Base-by-base conservation (phyloP, 345 rosid species). In the Erysimum cheiranthoides region DNA sequence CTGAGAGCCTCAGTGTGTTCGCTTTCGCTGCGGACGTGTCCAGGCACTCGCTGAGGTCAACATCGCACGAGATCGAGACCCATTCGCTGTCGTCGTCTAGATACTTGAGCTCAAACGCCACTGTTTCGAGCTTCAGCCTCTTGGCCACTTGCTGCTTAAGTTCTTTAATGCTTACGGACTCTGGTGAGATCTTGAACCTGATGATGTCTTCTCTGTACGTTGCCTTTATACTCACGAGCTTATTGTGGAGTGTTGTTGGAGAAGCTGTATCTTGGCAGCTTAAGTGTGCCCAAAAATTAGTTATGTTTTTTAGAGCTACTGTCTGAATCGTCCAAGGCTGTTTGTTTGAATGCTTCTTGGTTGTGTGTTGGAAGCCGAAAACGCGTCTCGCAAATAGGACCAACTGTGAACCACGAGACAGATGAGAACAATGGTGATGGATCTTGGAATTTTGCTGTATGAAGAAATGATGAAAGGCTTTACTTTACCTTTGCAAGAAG, bases 401-500 rank as follows among this genome's bases (percentile, higher is more conserved):
- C 25, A 61, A 71, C 80, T 77, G 71, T 70, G 54, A 46, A 49
- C 17, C 43, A n/a, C n/a, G n/a, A n/a, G n/a, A n/a, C n/a, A n/a
- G n/a, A n/a, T n/a, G n/a, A n/a, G n/a, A n/a, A n/a, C 51, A 45
- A 62, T 16, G 66, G 57, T 61, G 17, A 62, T 64, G 52, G 66
- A 61, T 88, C 84, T 52, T 59, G 81, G 66, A 82, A 80, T 46
- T 17, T 66, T 31, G 28, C 50, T 9, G 28, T 39, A 16, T 3
- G 61, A 40, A 65, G 7, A 50, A 6, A n/a, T n/a, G n/a, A 47
- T 60, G 32, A 42, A 21, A 60, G 63, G 21, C 38, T n/a, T 49
- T 35, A 81, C 80, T 73, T 86, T 85, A 70, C 91, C 89, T 82
- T 88, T 92, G 79, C 88, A 86, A 3, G 96, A 91, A 78, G 90